Base-by-base conservation (phyloP, 208 protist genomes). In the Strigomonas culicis region DNA sequence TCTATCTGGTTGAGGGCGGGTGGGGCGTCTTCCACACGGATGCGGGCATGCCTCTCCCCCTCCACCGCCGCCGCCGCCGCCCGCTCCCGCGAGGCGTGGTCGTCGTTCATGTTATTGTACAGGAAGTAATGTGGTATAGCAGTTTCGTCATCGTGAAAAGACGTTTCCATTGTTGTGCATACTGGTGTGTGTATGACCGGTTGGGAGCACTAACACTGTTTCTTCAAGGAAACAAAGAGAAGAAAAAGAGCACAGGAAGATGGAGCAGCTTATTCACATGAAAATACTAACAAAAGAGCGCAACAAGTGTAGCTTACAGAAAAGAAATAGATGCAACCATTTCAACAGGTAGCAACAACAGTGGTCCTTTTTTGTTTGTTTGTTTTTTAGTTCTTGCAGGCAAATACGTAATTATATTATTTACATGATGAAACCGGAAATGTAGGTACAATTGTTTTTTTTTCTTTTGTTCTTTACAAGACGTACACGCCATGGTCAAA, bases 401-500 rank as follows among this genome's bases (percentile, higher is more conserved):
- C 10, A 10, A 10, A 10, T 39, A 13, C 7, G 34, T 39, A 39
- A 39, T 39, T 13, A 39, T 39, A 39, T 41, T 41, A 17, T 41
- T 41, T 41, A 41, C 36, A 41, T 41, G 36, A 41, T 17, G 36
- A 41, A 13, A 41, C 8, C 6, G 36, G 13, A n/a, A n/a, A 47
- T 47, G 19, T 47, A 52, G 4, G 4, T 52, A 52, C 25, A n/a
- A 30, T 4, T 13, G 25, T 13, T 52, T 13, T 30, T 52, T 30
- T 52, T 30, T 28, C 4, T 52, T 30, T 28, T 34, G 7, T 32
- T 7, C 25, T 27, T 77, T 82, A 96, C 27, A 93, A 74, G 15
- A 77, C 31, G 66, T 96, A 96, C 28, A 82, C 63, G 27, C 92
- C 92, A 19, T 93, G 61, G 19, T 53, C 32, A 71, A 93, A 97